A percentile compares a stretch with the other conserved stretches of the same genome.
Evolutionary conservation across 2,329 filamentous ascomycete genomes (phyloP).

Genomic region (Daldinia sp.): DNA sequence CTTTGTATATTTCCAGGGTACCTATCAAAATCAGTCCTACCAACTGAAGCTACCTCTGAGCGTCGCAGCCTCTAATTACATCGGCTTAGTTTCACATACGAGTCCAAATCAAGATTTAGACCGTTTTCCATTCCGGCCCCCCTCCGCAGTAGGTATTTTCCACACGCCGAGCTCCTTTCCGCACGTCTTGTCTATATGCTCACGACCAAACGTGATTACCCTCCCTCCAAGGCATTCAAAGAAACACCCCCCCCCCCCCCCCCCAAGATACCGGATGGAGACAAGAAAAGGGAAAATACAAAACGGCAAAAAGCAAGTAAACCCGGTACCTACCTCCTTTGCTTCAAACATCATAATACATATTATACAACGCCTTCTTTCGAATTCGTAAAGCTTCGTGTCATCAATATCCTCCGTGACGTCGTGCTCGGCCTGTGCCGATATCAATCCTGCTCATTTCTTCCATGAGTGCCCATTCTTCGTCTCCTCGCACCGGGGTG

Average conservation of each 20-base stretch:
- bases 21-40: conserved; percentile 16
- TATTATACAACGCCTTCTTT: conserved; percentile 38
- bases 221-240: not conserved
- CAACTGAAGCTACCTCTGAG: conserved; percentile 16
- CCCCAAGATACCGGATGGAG: conserved; percentile 13
- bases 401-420: conserved; percentile 55
- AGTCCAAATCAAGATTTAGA: conserved; percentile 30
- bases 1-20: conserved; percentile 32
- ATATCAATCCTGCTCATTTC: conserved; percentile 78
- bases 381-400: conserved; percentile 33
- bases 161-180: conserved; percentile 17
- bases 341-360: conserved; percentile 33
- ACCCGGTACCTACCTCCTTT: conserved; percentile 11
- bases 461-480: conserved; percentile 72
- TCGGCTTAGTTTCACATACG: not conserved
- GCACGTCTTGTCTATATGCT: conserved; percentile 20
- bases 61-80: conserved; percentile 16
- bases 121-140: conserved; percentile 18
- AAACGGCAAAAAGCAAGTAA: conserved; percentile 15
- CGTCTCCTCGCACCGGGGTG: conserved; percentile 53
- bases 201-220: conserved; percentile 13
- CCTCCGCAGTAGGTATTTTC: conserved; percentile 19
- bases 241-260: not conserved
- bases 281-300: conserved; percentile 11
- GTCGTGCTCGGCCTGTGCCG: conserved; percentile 68